Conservation (phyloP, 129 eudicot species). For the Oenanthe sinensis region DNA sequence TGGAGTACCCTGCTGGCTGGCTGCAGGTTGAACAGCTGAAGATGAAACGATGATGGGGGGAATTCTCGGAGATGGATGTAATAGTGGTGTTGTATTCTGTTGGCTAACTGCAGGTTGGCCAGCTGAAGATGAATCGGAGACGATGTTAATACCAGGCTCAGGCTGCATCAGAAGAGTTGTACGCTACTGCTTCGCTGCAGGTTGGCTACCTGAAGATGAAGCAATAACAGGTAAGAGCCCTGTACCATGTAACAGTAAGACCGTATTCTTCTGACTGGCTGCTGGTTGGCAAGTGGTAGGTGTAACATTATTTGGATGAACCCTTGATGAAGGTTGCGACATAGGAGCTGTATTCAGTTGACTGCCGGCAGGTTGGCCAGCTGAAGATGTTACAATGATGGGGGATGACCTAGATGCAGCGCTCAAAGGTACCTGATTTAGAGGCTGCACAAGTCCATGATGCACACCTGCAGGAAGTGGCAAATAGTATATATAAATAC, state of each 20-base stretch:
- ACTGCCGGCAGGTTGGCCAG: slow-evolving; percentile 18
- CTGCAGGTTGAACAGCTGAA: slow-evolving; percentile 7
- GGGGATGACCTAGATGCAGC: slow-evolving; percentile 18
- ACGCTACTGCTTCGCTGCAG: neutral
- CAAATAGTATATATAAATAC: neutral
- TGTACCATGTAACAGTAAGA: neutral
- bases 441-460: slow-evolving; percentile 29
- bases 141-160: neutral
- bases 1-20: slow-evolving; percentile 12
- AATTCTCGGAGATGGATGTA: neutral
- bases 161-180: neutral
- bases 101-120: slow-evolving; percentile 7
- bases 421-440: slow-evolving; percentile 19
- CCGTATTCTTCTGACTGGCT: slow-evolving; percentile 17
- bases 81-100: neutral
- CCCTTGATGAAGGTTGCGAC: slow-evolving; percentile 16
- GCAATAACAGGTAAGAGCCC: neutral
- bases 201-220: slow-evolving; percentile 9
- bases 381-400: slow-evolving; percentile 20
- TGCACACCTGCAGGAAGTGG: slow-evolving; percentile 23
- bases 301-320: slow-evolving; percentile 17
- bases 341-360: neutral
- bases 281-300: slow-evolving; percentile 29
- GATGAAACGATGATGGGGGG: neutral
- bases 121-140: slow-evolving; percentile 1